phyloP scores from a whole-genome alignment of 768 basidiomycete species.

The Russula griseocarnosa region DNA sequence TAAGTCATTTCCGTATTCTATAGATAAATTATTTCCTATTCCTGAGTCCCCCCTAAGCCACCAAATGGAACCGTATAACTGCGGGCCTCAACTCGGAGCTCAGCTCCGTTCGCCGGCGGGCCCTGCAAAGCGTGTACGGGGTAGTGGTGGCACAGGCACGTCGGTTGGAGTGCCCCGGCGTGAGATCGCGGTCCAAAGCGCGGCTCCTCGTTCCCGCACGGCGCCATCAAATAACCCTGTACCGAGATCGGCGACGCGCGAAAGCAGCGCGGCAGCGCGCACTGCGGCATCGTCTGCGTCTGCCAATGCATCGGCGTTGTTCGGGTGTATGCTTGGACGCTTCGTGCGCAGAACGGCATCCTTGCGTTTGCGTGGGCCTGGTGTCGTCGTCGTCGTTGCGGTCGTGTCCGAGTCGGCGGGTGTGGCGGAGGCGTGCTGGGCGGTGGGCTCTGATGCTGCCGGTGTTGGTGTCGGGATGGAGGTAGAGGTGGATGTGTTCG shows the following conservation, averaged over 20 bases:
- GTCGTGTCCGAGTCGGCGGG: not conserved
- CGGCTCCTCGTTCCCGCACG: conserved; percentile 20
- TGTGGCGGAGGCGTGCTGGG: not conserved
- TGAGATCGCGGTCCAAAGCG: conserved; percentile 14
- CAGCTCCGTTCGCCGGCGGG: conserved; percentile 1
- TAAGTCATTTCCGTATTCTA: too few relatives aligned
- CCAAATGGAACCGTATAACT: too few relatives aligned
- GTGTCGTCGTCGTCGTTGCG: too few relatives aligned
- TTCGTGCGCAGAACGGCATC: conserved; percentile 15
- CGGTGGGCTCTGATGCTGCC: not conserved
- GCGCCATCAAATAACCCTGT: conserved; percentile 16
- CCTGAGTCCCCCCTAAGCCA: too few relatives aligned
- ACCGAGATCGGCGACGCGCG: conserved; percentile 13
- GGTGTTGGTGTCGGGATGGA: not conserved
- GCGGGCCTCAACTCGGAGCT: too few relatives aligned
- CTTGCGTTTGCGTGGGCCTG: conserved; percentile 14
- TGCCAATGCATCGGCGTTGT: not conserved
- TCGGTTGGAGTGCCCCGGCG: conserved; percentile 5
- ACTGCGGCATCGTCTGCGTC: conserved; percentile 14
- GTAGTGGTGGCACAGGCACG: conserved; percentile 3
- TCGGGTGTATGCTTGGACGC: not conserved
- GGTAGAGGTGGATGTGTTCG: not conserved
- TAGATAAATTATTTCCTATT: not conserved
- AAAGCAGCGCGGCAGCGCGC: conserved; percentile 15
- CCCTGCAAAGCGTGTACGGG: not conserved